phyloP scores from a whole-genome alignment of 139 green algal genomes.

The Haematococcus lacustris region DNA sequence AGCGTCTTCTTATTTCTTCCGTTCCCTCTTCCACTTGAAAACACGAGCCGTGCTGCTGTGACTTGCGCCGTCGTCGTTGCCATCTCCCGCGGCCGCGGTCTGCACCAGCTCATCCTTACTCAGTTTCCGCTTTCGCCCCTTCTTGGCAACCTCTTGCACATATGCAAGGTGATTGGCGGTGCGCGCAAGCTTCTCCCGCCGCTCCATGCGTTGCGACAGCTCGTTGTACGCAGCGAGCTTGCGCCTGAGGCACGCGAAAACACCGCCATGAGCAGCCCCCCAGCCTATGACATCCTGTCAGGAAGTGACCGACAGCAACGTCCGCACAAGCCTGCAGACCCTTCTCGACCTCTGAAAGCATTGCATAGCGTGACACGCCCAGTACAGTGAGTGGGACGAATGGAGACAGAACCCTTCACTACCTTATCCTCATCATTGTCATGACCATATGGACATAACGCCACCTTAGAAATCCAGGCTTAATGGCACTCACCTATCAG shows the following conservation, averaged over 20 bases:
- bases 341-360: neutral
- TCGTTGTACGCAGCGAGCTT: slow-evolving; percentile 67
- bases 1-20: slow-evolving; percentile 53
- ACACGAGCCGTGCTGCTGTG: slow-evolving; percentile 16
- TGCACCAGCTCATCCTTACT: slow-evolving; percentile 24
- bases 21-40: slow-evolving; percentile 61
- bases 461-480: neutral
- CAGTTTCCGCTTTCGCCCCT: slow-evolving; percentile 74
- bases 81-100: slow-evolving; percentile 4
- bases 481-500: slow-evolving; percentile 22
- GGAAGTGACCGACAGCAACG: no score
- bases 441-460: no score
- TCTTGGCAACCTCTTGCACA: slow-evolving; percentile 14
- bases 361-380: neutral
- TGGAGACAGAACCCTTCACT: no score
- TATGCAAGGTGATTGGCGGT: slow-evolving; percentile 51
- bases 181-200: slow-evolving; percentile 47
- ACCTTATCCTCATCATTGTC: no score
- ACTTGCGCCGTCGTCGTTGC: neutral
- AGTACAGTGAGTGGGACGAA: no score
- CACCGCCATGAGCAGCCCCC: no score
- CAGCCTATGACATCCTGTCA: no score
- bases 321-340: neutral
- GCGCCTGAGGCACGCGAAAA: no score
- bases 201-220: slow-evolving; percentile 63